Conservation (phyloP, 192 early-diverging fungal genomes). For the Coemansia interrupta region DNA sequence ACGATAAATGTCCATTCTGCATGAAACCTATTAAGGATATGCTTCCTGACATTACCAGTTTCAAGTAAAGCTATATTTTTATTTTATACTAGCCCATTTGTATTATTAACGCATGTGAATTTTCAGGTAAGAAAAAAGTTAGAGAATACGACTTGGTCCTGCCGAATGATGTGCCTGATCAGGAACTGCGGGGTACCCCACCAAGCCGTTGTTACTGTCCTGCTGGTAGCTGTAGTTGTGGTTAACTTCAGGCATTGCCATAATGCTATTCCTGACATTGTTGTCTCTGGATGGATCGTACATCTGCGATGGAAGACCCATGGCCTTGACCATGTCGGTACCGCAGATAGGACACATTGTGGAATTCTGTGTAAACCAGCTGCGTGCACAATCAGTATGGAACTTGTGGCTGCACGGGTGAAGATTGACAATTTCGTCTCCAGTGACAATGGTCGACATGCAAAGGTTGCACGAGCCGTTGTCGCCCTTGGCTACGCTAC, state of each 20-base stretch:
- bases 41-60: background rate
- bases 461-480: constrained; percentile 37
- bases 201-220: background rate
- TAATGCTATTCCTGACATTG: background rate
- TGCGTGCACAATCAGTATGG: constrained; percentile 32
- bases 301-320: constrained; percentile 15
- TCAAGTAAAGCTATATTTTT: background rate
- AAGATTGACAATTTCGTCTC: constrained; percentile 27
- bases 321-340: constrained; percentile 25
- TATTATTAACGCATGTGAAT: too few species aligned
- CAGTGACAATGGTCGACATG: constrained; percentile 13
- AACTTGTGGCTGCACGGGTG: constrained; percentile 36
- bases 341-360: constrained; percentile 42
- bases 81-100: constrained; percentile 2
- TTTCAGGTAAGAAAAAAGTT: background rate
- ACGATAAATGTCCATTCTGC: constrained; percentile 83
- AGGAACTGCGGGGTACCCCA: background rate
- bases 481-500: constrained; percentile 15
- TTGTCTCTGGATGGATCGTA: background rate
- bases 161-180: background rate
- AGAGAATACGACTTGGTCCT: background rate
- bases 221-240: too few species aligned
- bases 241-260: background rate
- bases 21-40: constrained; percentile 15
- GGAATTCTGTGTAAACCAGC: constrained; percentile 42